Evolutionary conservation across 805 yeast genomes (phyloP), one percentile per base, ranked within the genome.

Genomic region (Candida oleophila): DNA sequence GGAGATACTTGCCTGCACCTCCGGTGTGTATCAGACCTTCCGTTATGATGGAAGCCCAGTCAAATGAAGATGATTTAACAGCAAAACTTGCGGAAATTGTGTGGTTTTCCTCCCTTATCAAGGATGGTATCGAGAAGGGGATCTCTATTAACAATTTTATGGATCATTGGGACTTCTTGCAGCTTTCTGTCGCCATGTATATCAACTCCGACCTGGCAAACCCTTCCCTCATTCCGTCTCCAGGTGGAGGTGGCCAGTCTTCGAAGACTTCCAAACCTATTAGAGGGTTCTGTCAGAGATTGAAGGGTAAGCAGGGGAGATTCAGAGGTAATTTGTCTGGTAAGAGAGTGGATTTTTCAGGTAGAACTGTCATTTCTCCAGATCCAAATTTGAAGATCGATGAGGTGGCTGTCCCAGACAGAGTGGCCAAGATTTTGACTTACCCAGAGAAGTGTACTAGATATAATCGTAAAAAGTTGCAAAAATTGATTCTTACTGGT

Each of bases 121-220:
- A 89, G 54, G 96, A 97, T 0, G 99, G 97, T 49, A 81, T 94
- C 44, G 96, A 91, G 52, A 92, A 90, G 62, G 99, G 99, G 49
- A 88, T 92, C 51, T 82, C 97, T 14, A 84, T 95, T 59, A 88
- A 89, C 53, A 89, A 89, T 58, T 76, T 94, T 68, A 91, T 94
- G 97, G 98, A 92, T 61, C 99, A 94, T 61, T 94, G 99, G 99
- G 99, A 94, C 61, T 94, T 89, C 62, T 70, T 94, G 54, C 99
- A 94, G 68, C 75, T 94, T 44, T 87, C 96, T 1, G 91, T 94
- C 41, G 99, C 99, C 18, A 88, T 94, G 89, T 94, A 94, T 64
- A 94, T 94, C 58, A 94, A 94, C 65, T 89, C 97, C 1, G 99
- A 94, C 67, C 86, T 96, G 25, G 94, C 91, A 14, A 82, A 85